Evolutionary conservation across 2,329 filamentous ascomycete species (phyloP).

Genomic region (Dryadomyces quercivorus): DNA sequence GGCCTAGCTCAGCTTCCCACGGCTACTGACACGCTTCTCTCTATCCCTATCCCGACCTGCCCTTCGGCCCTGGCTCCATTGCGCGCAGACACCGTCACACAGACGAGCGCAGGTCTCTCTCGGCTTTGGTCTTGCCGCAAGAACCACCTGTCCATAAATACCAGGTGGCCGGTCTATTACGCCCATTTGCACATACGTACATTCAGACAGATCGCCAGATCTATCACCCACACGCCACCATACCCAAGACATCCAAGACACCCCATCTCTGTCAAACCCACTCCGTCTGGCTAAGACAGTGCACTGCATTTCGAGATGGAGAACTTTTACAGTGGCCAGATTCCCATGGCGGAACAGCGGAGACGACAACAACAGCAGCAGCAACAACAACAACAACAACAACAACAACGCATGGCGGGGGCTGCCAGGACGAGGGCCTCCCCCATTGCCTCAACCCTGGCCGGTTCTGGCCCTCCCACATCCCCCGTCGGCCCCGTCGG

Average conservation of each 20-base stretch:
- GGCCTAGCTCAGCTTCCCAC: not conserved
- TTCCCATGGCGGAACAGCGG: not conserved
- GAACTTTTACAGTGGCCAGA: conserved; percentile 4
- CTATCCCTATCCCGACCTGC: not conserved
- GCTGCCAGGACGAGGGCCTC: not conserved
- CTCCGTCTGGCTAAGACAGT: not conserved
- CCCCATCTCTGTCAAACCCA: not conserved
- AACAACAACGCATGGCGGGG: not conserved
- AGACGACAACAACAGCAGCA: not conserved
- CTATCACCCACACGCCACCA: too few relatives aligned
- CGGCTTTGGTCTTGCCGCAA: not conserved
- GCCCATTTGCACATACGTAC: not conserved
- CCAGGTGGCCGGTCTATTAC: not conserved
- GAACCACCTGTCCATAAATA: not conserved
- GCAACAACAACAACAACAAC: not conserved
- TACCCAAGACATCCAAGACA: not conserved
- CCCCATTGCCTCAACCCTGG: not conserved
- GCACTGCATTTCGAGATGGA: conserved; percentile 1
- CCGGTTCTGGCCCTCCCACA: not conserved
- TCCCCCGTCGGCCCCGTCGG: not conserved
- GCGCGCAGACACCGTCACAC: not conserved
- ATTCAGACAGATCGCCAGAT: not conserved
- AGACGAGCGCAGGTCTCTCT: not conserved
- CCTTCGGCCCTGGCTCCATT: not conserved
- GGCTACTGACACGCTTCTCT: not conserved